A percentile compares a stretch with the other conserved stretches of the same genome.
Conservation (phyloP, 495 filamentous ascomycete species). For the Daldinia concentrica region DNA sequence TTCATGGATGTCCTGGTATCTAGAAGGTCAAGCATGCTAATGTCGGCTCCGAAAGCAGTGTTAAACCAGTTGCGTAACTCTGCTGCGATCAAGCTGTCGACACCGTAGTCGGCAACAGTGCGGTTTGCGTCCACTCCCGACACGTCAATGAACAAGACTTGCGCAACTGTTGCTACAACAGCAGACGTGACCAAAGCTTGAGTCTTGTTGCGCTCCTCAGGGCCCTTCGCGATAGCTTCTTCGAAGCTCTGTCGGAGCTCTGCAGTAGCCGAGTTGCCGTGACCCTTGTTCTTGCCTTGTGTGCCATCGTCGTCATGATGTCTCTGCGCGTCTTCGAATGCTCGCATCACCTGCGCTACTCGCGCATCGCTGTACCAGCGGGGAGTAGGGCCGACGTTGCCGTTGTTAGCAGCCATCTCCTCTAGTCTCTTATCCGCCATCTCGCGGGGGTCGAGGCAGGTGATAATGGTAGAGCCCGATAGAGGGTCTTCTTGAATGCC, state of each 20-base stretch:
- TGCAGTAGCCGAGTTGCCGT: not conserved
- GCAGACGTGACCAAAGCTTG: not conserved
- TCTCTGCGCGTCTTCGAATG: not conserved
- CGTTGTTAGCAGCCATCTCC: constrained; percentile 4
- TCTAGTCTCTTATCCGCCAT: constrained; percentile 5
- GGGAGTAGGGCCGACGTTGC: constrained; percentile 3
- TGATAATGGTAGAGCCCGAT: constrained; percentile 4
- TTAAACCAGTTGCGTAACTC: constrained; percentile 11
- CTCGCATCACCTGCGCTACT: constrained; percentile 5
- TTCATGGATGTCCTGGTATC: constrained; percentile 7
- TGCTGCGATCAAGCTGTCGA: constrained; percentile 11
- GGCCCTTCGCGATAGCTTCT: constrained; percentile 1
- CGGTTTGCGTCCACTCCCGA: not conserved
- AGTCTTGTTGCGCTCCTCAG: not conserved
- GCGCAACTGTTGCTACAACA: constrained; percentile 3
- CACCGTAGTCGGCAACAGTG: constrained; percentile 6
- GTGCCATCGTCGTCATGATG: constrained; percentile 5
- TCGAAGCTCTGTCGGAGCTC: constrained; percentile 6
- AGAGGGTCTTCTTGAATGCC: constrained; percentile 8
- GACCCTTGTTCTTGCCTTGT: constrained; percentile 1
- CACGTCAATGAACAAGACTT: constrained; percentile 5
- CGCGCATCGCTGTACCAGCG: constrained; percentile 12
- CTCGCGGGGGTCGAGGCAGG: constrained; percentile 3
- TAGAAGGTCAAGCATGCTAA: constrained; percentile 6
- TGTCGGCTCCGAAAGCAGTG: not conserved